phyloP scores from a whole-genome alignment of 495 filamentous ascomycete genomes.

The Bombardia bombarda region DNA sequence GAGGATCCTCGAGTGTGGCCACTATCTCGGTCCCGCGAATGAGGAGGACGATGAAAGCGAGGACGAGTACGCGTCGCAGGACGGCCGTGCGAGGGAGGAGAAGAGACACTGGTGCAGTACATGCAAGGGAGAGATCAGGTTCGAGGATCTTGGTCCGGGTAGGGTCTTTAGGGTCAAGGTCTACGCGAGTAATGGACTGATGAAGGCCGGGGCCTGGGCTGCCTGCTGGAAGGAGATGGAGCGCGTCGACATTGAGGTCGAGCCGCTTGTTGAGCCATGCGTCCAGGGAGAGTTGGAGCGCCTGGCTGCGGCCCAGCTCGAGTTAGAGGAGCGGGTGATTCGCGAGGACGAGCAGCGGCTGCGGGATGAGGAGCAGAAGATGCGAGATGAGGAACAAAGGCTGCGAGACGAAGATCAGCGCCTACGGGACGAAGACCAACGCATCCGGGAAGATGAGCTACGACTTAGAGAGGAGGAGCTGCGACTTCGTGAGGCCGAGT shows the following conservation, averaged over 20 bases:
- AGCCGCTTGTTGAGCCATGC: conserved; percentile 44
- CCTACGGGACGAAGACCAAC: too few relatives aligned
- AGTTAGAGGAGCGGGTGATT: conserved; percentile 25
- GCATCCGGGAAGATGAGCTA: too few relatives aligned
- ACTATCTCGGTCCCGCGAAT: conserved; percentile 49
- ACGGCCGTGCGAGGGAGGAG: conserved; percentile 25
- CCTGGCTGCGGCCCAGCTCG: conserved; percentile 24
- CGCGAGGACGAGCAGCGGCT: conserved; percentile 18
- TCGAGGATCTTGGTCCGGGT: conserved; percentile 30
- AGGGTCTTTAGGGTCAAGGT: conserved; percentile 79
- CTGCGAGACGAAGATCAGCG: background rate
- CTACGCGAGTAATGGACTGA: conserved; percentile 88
- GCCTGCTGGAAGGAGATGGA: conserved; percentile 98
- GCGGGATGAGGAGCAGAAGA: background rate
- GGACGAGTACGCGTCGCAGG: conserved; percentile 30
- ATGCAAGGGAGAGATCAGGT: conserved; percentile 45
- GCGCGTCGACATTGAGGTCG: conserved; percentile 86
- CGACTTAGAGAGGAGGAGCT: too few relatives aligned
- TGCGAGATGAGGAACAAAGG: background rate
- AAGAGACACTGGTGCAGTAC: conserved; percentile 54
- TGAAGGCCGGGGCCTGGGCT: conserved; percentile 86
- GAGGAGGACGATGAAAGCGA: conserved; percentile 37
- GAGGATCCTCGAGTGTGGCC: conserved; percentile 70
- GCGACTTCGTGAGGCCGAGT: too few relatives aligned
- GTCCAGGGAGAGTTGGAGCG: conserved; percentile 38